A percentile compares a stretch with the other conserved stretches of the same genome.
These are phyloP conservation scores for Diaporthe vexans DNA, from an alignment of 2,329 filamentous ascomycete genomes.

Conservation along the genomic window DNA sequence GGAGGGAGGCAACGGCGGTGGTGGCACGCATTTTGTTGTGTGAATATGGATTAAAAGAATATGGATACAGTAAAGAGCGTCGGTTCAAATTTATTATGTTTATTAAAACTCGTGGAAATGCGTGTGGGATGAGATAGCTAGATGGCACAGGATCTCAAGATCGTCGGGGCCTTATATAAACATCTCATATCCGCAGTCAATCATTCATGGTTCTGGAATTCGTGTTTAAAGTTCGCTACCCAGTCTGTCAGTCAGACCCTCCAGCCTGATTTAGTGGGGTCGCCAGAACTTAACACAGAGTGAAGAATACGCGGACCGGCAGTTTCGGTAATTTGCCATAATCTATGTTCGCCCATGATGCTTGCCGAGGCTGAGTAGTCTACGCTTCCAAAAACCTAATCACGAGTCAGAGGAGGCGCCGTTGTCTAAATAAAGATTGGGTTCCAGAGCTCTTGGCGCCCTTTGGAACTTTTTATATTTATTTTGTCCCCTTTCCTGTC, in stretches of 20 bases:
- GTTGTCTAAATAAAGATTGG: not conserved
- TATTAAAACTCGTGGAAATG: not conserved
- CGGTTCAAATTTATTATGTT: not conserved
- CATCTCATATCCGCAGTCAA: not conserved
- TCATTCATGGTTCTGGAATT: not conserved
- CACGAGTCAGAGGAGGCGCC: not conserved
- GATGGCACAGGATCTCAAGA: not conserved
- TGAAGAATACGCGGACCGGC: not conserved
- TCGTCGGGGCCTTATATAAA: not conserved
- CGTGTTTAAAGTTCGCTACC: not conserved
- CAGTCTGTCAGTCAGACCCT: not conserved
- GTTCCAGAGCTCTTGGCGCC: not conserved
- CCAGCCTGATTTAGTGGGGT: not conserved
- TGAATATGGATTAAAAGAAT: not conserved
- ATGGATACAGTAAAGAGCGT: not conserved
- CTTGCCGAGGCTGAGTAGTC: slow-evolving; percentile 13
- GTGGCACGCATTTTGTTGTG: not conserved
- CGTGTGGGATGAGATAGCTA: not conserved
- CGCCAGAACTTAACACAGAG: not conserved
- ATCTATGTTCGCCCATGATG: slow-evolving; percentile 6
- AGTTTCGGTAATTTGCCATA: slow-evolving; percentile 11
- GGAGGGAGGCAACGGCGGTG: not conserved
- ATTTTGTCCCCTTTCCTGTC: not conserved
- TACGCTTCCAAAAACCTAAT: not conserved
- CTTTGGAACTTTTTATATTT: not conserved